Evolutionary conservation across 257 asterid species (phyloP).

Genomic region (Jacaranda mimosifolia): DNA sequence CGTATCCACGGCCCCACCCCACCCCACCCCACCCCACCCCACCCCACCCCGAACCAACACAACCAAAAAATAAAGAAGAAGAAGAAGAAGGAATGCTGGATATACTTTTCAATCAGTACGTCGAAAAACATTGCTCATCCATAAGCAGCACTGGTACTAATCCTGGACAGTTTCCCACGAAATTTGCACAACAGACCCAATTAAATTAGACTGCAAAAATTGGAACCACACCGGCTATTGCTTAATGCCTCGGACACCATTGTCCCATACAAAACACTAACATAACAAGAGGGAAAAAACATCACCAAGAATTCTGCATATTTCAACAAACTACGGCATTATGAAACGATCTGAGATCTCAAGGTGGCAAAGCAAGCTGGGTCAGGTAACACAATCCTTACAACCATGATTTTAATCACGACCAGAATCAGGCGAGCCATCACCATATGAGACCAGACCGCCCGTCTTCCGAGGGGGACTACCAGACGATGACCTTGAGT

Average conservation of each 20-base stretch:
- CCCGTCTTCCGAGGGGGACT: conserved; percentile 69
- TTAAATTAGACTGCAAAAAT: too few relatives aligned
- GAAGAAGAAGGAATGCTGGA: too few relatives aligned
- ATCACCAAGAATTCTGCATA: neutral
- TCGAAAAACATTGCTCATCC: too few relatives aligned
- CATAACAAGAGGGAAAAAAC: neutral
- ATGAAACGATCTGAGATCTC: neutral
- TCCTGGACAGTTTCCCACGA: too few relatives aligned
- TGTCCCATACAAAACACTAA: conserved; percentile 22
- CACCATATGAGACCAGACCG: conserved; percentile 79
- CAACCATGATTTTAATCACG: conserved; percentile 42
- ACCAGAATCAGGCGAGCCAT: conserved; percentile 81
- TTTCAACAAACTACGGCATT: conserved; percentile 20
- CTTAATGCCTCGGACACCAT: conserved; percentile 1
- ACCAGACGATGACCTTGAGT: conserved; percentile 67
- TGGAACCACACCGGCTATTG: too few relatives aligned
- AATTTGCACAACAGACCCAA: too few relatives aligned
- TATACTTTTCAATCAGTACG: too few relatives aligned
- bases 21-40: too few relatives aligned
- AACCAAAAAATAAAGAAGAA: too few relatives aligned
- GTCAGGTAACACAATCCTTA: neutral
- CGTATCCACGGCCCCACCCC: too few relatives aligned
- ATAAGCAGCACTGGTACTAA: too few relatives aligned
- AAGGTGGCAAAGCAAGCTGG: neutral
- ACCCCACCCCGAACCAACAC: too few relatives aligned